These are phyloP conservation scores for Hylodesmum podocarpum DNA, from an alignment of 306 rosid genomes.

Conservation along the genomic window DNA sequence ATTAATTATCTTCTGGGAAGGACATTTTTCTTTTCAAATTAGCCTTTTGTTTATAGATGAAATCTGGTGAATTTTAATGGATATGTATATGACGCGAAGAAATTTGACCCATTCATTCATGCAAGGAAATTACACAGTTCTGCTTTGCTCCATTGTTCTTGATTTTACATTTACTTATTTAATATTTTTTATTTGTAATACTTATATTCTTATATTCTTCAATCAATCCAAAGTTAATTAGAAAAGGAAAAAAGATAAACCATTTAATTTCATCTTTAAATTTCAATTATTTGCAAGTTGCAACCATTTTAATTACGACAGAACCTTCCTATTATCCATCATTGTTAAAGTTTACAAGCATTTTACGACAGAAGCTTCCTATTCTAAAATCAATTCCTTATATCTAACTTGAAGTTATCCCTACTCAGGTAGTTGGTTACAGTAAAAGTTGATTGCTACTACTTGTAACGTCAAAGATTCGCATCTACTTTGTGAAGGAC, in stretches of 20 bases:
- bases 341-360: background rate
- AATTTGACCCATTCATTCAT: background rate
- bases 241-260: background rate
- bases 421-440: background rate
- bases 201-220: too few relatives aligned
- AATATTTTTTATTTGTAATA: too few relatives aligned
- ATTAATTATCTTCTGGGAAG: background rate
- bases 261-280: background rate
- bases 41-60: background rate
- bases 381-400: background rate
- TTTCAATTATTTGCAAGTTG: background rate
- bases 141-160: too few relatives aligned
- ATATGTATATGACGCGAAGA: background rate
- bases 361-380: background rate
- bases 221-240: background rate
- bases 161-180: too few relatives aligned
- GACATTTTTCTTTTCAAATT: background rate
- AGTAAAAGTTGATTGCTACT: background rate
- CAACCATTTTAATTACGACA: background rate
- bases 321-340: background rate
- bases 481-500: background rate
- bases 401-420: background rate
- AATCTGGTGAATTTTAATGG: background rate
- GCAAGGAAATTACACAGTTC: background rate
- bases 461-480: background rate